Base-by-base conservation (phyloP, 306 rosid genomes). In the Dalbergia cochinchinensis region DNA sequence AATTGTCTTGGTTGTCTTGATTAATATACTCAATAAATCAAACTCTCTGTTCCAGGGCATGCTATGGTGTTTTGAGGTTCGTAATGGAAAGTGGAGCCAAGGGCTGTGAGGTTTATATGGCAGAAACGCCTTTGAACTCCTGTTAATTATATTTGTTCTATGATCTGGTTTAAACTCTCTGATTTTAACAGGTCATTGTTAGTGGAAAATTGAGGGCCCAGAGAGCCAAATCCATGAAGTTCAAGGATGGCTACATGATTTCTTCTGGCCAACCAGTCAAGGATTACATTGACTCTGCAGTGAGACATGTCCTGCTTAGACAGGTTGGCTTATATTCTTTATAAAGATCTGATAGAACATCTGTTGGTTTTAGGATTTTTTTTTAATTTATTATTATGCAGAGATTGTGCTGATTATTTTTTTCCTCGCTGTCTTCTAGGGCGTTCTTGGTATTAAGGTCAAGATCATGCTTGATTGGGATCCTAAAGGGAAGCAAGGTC, bases 251-350 rank as follows among this genome's bases (percentile, higher is more conserved):
- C 1, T 90, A 90, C 58, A 92, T 92, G 94, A 92, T 92, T 42
- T 92, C 94, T 45, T 92, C 94, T 3, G 92, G 97, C 68, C 92
- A 92, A 78, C 92, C 94, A 13, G 94, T 90, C 10, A 90, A 90
- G 26, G 97, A 92, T 35, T 90, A 92, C 53, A 92, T 92, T 1
- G 92, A 92, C 74, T 78, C 94, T 4, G 92, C 92, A 13, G 91
- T 92, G 10, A 88, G 94, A 87, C 97, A 90, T 26, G 94, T 92
- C 5, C 91, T 92, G 11, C 93, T 92, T 9, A 82, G 97, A 88
- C 92, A 92, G 97, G 92, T 92, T 75, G 15, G 86, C 33, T 63
- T 57, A 33, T 41, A 1, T 63, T 57, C 31, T 31, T 1, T 48
- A 39, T 13, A 26, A 54, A 22, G 20, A 44, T 26, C 18, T n/a